Evolutionary conservation across 1,139 yeast genomes (phyloP), one percentile per base, ranked within the genome.

Genomic region (Zygotorulaspora mrakii): DNA sequence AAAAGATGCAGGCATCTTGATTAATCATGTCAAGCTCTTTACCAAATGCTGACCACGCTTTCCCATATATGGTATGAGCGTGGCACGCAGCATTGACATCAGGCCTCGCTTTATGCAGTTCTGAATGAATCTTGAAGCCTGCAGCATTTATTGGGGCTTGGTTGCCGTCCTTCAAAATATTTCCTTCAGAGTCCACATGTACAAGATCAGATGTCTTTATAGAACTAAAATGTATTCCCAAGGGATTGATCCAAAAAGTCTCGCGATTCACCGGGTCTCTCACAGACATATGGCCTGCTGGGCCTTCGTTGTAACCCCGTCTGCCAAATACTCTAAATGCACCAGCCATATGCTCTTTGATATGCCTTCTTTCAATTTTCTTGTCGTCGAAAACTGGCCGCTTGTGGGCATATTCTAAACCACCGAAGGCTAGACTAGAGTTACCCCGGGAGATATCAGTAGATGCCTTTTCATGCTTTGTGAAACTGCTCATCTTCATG

Each of bases 41-140:
- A 17, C 85, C 88, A 52, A 82, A 76, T 0, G 82, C 71, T 13
- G 83, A 73, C 66, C 76, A 82, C 0, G 91, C 82, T 59, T 80
- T 81, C 38, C 91, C 91, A 55, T 77, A 73, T 23, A 71, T 65
- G 8, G 87, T 78, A 52, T 82, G 91, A 13, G 85, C 73, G 61
- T 82, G 91, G 55, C 88, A 80, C 1, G 89, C 89, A 16, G 89
- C 88, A 52, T 76, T 69, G 14, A 82, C 80, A 50, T 82, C 86
- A 1, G 87, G 87, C 43, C 89, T 71, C 6, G 84, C 81, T 54
- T 71, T 71, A 64, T 82, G 91, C 25, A 82, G 60, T 8, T 85
- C 86, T 2, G 82, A 73, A 57, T 82, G 91, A 61, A 82, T 82
- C 42, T 77, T 75, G 65, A 82, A 82, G 0, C 91, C 91, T 1